phyloP scores from a whole-genome alignment of 2,329 filamentous ascomycete species.

The Pseudogymnoascus sp. region DNA sequence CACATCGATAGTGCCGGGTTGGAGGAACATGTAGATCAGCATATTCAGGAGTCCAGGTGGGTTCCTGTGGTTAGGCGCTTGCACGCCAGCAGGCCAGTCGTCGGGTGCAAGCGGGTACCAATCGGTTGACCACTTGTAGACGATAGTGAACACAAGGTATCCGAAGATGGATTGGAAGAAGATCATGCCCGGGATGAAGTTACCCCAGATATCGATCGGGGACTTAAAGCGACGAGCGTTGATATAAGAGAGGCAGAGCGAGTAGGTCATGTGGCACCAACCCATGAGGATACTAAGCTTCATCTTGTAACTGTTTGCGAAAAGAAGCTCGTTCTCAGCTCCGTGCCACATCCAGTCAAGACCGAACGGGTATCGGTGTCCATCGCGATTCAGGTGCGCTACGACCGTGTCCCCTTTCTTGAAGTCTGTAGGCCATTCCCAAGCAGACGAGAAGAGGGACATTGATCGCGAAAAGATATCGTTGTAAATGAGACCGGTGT shows the following conservation, averaged over 20 bases:
- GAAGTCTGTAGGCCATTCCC: slow-evolving; percentile 70
- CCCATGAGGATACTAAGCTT: slow-evolving; percentile 97
- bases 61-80: slow-evolving; percentile 31
- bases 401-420: slow-evolving; percentile 54
- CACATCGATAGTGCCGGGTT: slow-evolving; percentile 66
- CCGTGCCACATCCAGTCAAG: slow-evolving; percentile 96
- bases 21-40: slow-evolving; percentile 99
- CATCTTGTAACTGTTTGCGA: slow-evolving; percentile 99
- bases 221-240: slow-evolving; percentile 94
- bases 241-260: slow-evolving; percentile 82
- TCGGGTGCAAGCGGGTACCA: slow-evolving; percentile 51
- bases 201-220: slow-evolving; percentile 92
- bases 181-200: slow-evolving; percentile 96
- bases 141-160: slow-evolving; percentile 85
- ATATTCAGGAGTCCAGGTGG: slow-evolving; percentile 94
- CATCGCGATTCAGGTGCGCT: slow-evolving; percentile 54
- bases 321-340: slow-evolving; percentile 88
- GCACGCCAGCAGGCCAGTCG: slow-evolving; percentile 32
- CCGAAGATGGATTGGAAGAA: slow-evolving; percentile 99
- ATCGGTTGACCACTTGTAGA: slow-evolving; percentile 95
- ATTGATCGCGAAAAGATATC: slow-evolving; percentile 93
- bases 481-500: slow-evolving; percentile 95
- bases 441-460: slow-evolving; percentile 80
- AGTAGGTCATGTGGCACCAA: slow-evolving; percentile 99
- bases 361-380: slow-evolving; percentile 85